These are phyloP conservation scores for Psilocybe cubensis DNA, from an alignment of 768 basidiomycete species.

Conservation along the genomic window DNA sequence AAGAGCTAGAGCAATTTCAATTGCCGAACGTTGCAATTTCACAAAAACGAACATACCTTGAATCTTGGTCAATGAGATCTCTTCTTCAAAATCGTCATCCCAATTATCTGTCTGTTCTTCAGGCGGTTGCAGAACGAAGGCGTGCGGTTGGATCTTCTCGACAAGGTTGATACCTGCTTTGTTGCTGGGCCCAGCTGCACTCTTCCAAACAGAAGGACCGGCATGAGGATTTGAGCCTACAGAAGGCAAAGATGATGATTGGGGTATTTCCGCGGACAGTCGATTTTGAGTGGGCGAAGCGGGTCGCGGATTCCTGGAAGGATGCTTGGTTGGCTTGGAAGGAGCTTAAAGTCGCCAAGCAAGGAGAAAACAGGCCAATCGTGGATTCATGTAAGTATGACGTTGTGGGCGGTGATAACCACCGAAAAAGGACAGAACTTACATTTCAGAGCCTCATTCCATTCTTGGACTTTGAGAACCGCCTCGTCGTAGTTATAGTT, in stretches of 20 bases:
- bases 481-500: slow-evolving; percentile 95
- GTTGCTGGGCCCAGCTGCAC: slow-evolving; percentile 30
- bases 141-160: slow-evolving; percentile 64
- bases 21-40: too few species aligned
- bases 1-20: slow-evolving; percentile 45
- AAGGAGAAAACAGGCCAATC: not conserved
- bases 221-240: slow-evolving; percentile 31
- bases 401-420: slow-evolving; percentile 2
- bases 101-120: slow-evolving; percentile 95
- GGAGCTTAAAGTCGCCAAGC: slow-evolving; percentile 52
- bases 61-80: slow-evolving; percentile 85
- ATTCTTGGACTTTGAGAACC: slow-evolving; percentile 94
- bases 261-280: slow-evolving; percentile 30
- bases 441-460: slow-evolving; percentile 98
- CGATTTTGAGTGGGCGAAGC: slow-evolving; percentile 49
- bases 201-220: slow-evolving; percentile 38
- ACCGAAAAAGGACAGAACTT: slow-evolving; percentile 20
- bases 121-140: slow-evolving; percentile 69
- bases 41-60: slow-evolving; percentile 49
- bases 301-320: slow-evolving; percentile 50
- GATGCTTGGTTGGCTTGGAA: slow-evolving; percentile 73
- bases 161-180: slow-evolving; percentile 45
- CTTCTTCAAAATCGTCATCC: slow-evolving; percentile 98
- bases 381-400: too few species aligned
- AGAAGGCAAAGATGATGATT: slow-evolving; percentile 30